Evolutionary conservation across 768 basidiomycete species (phyloP).

Genomic region (Pluteus cervinus): DNA sequence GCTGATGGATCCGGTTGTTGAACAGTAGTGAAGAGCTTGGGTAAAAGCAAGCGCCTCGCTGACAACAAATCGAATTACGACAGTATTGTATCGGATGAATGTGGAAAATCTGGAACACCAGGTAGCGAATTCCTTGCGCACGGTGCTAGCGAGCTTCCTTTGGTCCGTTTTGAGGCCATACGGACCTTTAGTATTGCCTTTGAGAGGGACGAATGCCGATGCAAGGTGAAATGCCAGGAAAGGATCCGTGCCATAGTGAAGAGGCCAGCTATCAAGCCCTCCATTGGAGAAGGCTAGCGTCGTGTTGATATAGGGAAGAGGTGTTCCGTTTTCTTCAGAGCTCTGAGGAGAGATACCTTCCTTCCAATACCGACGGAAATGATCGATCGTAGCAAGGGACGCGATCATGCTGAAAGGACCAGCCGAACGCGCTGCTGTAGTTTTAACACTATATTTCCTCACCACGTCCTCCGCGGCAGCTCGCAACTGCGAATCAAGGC

Average conservation of each 20-base stretch:
- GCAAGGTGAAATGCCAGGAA: conserved; percentile 35
- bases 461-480: conserved; percentile 12
- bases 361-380: conserved; percentile 30
- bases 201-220: conserved; percentile 17
- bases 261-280: conserved; percentile 31
- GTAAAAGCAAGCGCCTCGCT: conserved; percentile 35
- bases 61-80: conserved; percentile 32
- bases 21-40: conserved; percentile 23
- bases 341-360: conserved; percentile 30
- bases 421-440: conserved; percentile 22
- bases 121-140: conserved; percentile 25
- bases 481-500: conserved; percentile 14
- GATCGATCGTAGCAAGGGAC: conserved; percentile 9
- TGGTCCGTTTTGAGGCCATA: conserved; percentile 8
- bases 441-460: conserved; percentile 1
- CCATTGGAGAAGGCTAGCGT: conserved; percentile 35
- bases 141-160: conserved; percentile 21
- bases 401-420: conserved; percentile 26
- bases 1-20: conserved; percentile 11
- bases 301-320: conserved; percentile 42
- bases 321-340: conserved; percentile 8
- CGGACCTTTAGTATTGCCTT: conserved; percentile 5
- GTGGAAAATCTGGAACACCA: conserved; percentile 25
- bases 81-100: conserved; percentile 6
- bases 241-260: conserved; percentile 42